Conservation (phyloP, 2,329 filamentous ascomycete species). For the Fusarium cyanostomum region DNA sequence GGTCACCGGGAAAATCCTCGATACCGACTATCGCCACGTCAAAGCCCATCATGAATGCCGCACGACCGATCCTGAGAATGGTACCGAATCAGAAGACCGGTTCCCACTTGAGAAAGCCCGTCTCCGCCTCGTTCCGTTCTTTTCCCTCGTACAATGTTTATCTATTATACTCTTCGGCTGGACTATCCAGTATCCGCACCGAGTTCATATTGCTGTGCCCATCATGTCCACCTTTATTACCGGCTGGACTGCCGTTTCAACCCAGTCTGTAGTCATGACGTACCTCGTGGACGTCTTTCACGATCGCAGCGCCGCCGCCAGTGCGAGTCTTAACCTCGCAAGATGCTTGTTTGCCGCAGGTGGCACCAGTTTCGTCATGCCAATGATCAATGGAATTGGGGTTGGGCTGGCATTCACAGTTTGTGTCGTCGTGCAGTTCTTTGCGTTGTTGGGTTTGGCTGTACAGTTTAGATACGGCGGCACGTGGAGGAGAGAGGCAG, state of each 20-base stretch:
- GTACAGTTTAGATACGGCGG: not conserved
- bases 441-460: slow-evolving; percentile 48
- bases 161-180: slow-evolving; percentile 63
- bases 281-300: slow-evolving; percentile 64
- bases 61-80: rapidly evolving
- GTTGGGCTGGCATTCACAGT: slow-evolving; percentile 59
- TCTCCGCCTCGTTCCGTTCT: slow-evolving; percentile 58
- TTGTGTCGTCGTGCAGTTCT: slow-evolving; percentile 53
- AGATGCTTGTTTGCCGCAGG: slow-evolving; percentile 62
- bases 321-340: slow-evolving; percentile 62
- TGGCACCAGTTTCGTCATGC: slow-evolving; percentile 60
- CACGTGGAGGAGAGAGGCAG: not conserved
- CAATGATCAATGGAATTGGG: slow-evolving; percentile 57
- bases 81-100: slow-evolving; percentile 21
- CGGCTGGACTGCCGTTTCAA: slow-evolving; percentile 61
- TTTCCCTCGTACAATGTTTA: slow-evolving; percentile 54
- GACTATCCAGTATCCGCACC: slow-evolving; percentile 55
- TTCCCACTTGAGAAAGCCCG: slow-evolving; percentile 63
- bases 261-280: slow-evolving; percentile 59
- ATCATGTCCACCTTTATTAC: slow-evolving; percentile 61
- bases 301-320: slow-evolving; percentile 59
- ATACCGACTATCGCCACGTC: slow-evolving; percentile 59
- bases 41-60: slow-evolving; percentile 36
- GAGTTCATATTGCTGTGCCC: slow-evolving; percentile 59
- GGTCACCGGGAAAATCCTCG: slow-evolving; percentile 61